Conservation (phyloP, 352 stramenopile species). For the Aphanomyces stellatus region DNA sequence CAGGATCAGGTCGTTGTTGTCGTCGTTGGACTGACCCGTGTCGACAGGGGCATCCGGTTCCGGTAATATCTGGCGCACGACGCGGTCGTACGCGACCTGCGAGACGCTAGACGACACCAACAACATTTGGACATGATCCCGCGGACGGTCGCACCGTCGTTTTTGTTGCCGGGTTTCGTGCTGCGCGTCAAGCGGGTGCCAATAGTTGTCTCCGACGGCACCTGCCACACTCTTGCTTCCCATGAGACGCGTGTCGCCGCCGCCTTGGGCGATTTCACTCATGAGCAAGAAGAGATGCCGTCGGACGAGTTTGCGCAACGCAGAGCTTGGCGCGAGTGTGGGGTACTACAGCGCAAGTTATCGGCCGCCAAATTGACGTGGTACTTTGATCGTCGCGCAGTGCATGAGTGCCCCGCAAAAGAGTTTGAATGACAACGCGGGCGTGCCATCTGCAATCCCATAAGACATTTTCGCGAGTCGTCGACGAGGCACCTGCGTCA, state of each 20-base stretch:
- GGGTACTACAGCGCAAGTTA: conserved; percentile 4
- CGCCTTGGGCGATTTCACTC: background rate
- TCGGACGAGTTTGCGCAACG: conserved; percentile 10
- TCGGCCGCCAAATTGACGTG: background rate
- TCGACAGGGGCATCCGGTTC: background rate
- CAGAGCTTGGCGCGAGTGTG: background rate
- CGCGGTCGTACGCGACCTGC: conserved; percentile 1
- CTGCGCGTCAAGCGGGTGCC: conserved; percentile 1
- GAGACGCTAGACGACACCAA: background rate
- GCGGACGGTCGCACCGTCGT: background rate
- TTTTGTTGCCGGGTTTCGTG: background rate
- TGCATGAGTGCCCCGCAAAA: conserved; percentile 49
- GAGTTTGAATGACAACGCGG: conserved; percentile 41
- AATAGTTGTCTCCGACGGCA: background rate
- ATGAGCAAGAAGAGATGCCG: conserved; percentile 12
- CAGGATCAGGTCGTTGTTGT: too few relatives aligned
- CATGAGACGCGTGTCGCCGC: background rate
- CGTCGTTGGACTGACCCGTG: background rate
- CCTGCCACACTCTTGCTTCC: background rate
- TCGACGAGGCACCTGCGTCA: conserved; percentile 21
- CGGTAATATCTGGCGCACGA: conserved; percentile 4
- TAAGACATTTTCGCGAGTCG: background rate
- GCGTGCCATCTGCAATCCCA: conserved; percentile 25
- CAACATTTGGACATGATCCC: background rate
- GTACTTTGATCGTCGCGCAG: conserved; percentile 26